Evolutionary conservation across 768 basidiomycete genomes (phyloP).

Genomic region (Kwoniella dendrophila): DNA sequence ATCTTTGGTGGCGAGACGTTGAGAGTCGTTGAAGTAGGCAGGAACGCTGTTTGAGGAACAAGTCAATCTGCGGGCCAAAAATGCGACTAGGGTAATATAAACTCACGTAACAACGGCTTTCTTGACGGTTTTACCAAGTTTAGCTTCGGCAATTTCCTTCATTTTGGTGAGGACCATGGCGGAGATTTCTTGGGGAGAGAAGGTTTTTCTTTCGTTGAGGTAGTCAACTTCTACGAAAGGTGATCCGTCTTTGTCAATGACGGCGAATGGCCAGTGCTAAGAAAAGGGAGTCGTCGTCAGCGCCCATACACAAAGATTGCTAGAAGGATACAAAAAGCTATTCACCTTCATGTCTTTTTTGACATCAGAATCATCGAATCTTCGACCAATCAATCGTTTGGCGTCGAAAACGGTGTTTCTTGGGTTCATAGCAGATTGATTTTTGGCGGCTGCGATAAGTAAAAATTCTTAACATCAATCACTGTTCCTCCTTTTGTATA

Average conservation of each 20-base stretch:
- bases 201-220: constrained; percentile 90
- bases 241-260: constrained; percentile 94
- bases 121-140: constrained; percentile 96
- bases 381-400: constrained; percentile 96
- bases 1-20: constrained; percentile 98
- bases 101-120: constrained; percentile 97
- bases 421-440: constrained; percentile 99
- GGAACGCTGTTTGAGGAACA: constrained; percentile 67
- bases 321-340: background rate
- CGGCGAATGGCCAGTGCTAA: constrained; percentile 93
- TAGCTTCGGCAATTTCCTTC: constrained; percentile 99
- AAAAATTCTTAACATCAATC: background rate
- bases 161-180: constrained; percentile 99
- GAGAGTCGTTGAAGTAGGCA: constrained; percentile 99
- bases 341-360: constrained; percentile 61
- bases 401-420: constrained; percentile 98
- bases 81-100: constrained; percentile 7
- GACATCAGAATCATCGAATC: constrained; percentile 73
- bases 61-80: no score
- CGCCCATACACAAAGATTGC: background rate
- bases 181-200: constrained; percentile 99
- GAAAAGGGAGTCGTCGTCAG: constrained; percentile 2
- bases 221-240: constrained; percentile 94
- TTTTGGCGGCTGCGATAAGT: constrained; percentile 57
- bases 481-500: no score